Evolutionary conservation across 2,329 filamentous ascomycete genomes (phyloP), one percentile per base, ranked within the genome.

Genomic region (Aspergillus spinulosporus): DNA sequence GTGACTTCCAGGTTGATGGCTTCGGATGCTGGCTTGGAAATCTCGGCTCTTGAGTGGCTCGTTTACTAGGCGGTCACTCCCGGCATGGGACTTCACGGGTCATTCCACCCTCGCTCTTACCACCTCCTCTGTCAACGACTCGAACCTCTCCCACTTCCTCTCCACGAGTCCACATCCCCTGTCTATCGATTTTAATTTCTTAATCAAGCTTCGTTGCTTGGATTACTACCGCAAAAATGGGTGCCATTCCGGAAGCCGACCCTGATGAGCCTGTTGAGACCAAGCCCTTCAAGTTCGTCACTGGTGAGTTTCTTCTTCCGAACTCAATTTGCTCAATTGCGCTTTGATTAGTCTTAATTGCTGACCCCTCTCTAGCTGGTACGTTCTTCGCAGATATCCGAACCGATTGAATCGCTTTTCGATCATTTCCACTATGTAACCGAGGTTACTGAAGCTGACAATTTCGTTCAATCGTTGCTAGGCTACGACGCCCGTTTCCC

Each of bases 281-380:
- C 81, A 99, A 97, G 88, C 95, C 95, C 80, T 99, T 99, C 89
- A 99, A 99, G 89, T 97, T 97, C 82, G 94, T 97, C 74, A 97
- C 93, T 82, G 93, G 92, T 96, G 85, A 78, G 90, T 68, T 65
- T 59, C 56, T 49, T 34, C 56, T 61, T 56, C 56, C 56, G 50
- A 57, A 59, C 58, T 53, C 46, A 46, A 52, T 49, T 58, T 45
- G 42, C 36, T 58, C 56, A 60, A 61, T 31, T 42, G 68, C 59
- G 68, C 65, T 63, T 59, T 57, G 66, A 63, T 64, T 54, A 60
- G 21, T 49, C 49, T 65, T 65, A 69, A 72, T 69, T 70, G 73
- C 77, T 80, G 74, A 80, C 69, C 54, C 59, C 46, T 47, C 45
- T 59, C 57, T 64, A 82, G 80, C 80, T 73, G 80, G 80, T 82